A percentile compares a stretch with the other conserved stretches of the same genome.
phyloP scores from a whole-genome alignment of 768 basidiomycete species.

The Leccinum ochraceum region DNA sequence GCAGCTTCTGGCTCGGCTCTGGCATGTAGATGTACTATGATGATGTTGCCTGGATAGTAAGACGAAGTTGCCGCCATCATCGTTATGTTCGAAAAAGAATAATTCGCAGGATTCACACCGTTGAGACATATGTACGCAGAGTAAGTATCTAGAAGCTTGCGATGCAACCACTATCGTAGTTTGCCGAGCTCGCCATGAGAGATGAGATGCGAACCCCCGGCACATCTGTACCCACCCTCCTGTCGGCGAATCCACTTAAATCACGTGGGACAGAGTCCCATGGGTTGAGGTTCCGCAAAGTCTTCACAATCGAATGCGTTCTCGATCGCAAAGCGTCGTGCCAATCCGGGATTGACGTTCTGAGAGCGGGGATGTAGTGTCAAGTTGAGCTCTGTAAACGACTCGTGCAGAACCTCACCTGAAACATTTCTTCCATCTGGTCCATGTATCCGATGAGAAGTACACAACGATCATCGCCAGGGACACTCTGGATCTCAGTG shows the following conservation, averaged over 20 bases:
- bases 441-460: conserved; percentile 65
- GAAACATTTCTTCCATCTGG: conserved; percentile 74
- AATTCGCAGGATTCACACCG: no score
- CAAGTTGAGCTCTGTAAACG: neutral
- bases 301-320: conserved; percentile 69
- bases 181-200: conserved; percentile 1
- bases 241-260: conserved; percentile 45
- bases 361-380: conserved; percentile 24
- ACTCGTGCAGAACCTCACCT: conserved; percentile 40
- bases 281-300: conserved; percentile 55
- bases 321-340: conserved; percentile 68
- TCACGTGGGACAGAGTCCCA: conserved; percentile 49
- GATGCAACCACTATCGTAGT: neutral
- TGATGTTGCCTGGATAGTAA: no score
- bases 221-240: conserved; percentile 45
- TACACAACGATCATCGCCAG: conserved; percentile 72
- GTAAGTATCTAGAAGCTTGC: no score
- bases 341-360: conserved; percentile 73
- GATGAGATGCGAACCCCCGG: conserved; percentile 47
- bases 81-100: no score
- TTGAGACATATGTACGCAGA: no score
- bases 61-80: no score
- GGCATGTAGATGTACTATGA: no score
- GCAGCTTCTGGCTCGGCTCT: no score
- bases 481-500: conserved; percentile 68